These are phyloP conservation scores for Thermothelomyces thermophilus DNA, from an alignment of 2,329 filamentous ascomycete species.

Conservation along the genomic window DNA sequence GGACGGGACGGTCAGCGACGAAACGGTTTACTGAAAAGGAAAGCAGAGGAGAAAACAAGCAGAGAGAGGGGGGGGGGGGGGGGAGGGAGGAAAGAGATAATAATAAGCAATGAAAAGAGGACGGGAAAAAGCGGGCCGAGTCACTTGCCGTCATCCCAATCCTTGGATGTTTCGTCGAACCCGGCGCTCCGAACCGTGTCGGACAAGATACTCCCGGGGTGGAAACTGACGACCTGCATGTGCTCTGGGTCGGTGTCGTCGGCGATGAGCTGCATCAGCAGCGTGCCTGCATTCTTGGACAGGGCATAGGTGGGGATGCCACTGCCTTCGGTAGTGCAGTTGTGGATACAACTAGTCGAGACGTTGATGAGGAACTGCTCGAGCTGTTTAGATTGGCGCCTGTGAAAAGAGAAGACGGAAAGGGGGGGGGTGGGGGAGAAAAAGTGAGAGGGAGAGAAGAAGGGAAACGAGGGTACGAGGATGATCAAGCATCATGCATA, in stretches of 20 bases:
- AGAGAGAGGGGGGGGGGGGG: too few relatives aligned
- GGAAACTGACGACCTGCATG: constrained; percentile 36
- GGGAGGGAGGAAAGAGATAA: too few relatives aligned
- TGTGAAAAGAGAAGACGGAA: too few relatives aligned
- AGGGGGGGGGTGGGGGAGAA: too few relatives aligned
- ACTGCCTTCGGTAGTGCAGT: constrained; percentile 11
- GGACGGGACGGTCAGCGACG: background rate
- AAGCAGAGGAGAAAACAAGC: too few relatives aligned
- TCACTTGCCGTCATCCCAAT: constrained; percentile 29
- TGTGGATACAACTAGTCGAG: constrained; percentile 28
- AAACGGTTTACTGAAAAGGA: too few relatives aligned
- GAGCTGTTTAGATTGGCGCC: background rate
- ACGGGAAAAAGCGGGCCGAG: too few relatives aligned
- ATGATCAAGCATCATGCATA: constrained; percentile 1
- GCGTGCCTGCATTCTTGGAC: constrained; percentile 34
- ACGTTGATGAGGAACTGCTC: constrained; percentile 30
- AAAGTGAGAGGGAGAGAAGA: too few relatives aligned
- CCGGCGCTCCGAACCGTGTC: constrained; percentile 24
- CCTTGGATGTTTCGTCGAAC: constrained; percentile 17
- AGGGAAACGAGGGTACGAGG: too few relatives aligned
- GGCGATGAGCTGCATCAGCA: constrained; percentile 35
- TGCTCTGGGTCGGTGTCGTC: constrained; percentile 28
- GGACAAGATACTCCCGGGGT: constrained; percentile 35
- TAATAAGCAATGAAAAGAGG: too few relatives aligned
- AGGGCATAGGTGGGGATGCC: constrained; percentile 29